Conservation (phyloP, 1,284 basidiomycete species). For the Puccinia hordei region DNA sequence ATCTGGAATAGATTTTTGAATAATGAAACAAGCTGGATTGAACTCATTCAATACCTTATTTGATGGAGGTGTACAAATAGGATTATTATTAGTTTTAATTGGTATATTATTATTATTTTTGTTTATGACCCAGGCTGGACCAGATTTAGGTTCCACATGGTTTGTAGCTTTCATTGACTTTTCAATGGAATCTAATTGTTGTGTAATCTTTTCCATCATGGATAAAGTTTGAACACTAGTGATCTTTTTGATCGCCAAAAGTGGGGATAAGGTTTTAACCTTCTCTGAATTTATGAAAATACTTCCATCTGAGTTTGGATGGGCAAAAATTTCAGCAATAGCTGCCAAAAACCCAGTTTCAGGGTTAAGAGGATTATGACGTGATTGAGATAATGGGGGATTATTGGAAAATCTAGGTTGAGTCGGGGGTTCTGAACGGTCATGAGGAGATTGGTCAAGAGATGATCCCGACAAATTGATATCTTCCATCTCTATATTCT, state of each 20-base stretch:
- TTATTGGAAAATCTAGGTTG: no score
- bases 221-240: neutral
- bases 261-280: neutral
- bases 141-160: neutral
- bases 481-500: no score
- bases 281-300: neutral
- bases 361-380: neutral
- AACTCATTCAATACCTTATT: neutral
- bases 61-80: no score
- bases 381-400: no score
- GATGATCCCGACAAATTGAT: no score
- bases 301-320: neutral
- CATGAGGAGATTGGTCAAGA: no score
- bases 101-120: neutral
- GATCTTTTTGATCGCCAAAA: neutral
- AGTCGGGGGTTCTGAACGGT: no score
- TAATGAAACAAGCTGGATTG: neutral
- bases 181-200: no score
- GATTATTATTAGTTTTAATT: no score
- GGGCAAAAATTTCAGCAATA: neutral
- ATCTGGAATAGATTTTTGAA: slow-evolving; percentile 1
- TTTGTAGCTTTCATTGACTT: neutral
- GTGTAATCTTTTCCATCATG: no score
- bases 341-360: neutral
- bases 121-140: neutral